Percentiles rank a stretch among this genome's conserved stretches.
These are phyloP conservation scores for Alternaria hordeiaustralica DNA, from an alignment of 2,329 filamentous ascomycete genomes.

Conservation along the genomic window DNA sequence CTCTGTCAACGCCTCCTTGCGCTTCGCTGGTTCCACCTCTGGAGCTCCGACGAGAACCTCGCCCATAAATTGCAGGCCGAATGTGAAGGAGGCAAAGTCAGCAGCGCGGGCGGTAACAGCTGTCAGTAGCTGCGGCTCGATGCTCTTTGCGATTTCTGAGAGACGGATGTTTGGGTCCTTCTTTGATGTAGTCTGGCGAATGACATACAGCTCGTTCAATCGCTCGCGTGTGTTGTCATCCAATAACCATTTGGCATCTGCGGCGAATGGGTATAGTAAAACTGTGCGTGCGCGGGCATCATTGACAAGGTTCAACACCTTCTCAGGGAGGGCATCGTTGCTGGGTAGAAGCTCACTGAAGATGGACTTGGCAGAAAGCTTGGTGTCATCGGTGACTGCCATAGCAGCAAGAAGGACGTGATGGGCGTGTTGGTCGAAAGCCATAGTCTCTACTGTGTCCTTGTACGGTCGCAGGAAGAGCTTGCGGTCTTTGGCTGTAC, in stretches of 20 bases:
- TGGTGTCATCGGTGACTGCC: slow-evolving; percentile 94
- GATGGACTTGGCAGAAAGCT: slow-evolving; percentile 82
- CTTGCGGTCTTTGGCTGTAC: slow-evolving; percentile 91
- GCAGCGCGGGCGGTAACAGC: slow-evolving; percentile 72
- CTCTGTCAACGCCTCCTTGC: slow-evolving; percentile 69
- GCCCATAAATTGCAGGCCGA: slow-evolving; percentile 84
- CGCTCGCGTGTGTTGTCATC: slow-evolving; percentile 69
- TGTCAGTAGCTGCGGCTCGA: slow-evolving; percentile 77
- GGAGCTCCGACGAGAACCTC: slow-evolving; percentile 79
- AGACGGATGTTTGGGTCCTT: slow-evolving; percentile 82
- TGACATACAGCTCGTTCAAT: slow-evolving; percentile 77
- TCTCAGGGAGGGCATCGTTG: slow-evolving; percentile 62
- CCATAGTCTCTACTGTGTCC: slow-evolving; percentile 85
- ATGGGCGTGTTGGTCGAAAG: slow-evolving; percentile 79
- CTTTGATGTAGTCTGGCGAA: slow-evolving; percentile 86
- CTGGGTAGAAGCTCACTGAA: slow-evolving; percentile 79
- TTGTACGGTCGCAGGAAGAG: slow-evolving; percentile 87
- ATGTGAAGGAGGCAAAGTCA: slow-evolving; percentile 74
- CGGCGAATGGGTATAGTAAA: slow-evolving; percentile 81
- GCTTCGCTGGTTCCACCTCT: slow-evolving; percentile 70
- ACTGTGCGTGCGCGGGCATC: slow-evolving; percentile 70
- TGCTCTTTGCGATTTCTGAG: slow-evolving; percentile 74
- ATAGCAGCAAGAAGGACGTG: slow-evolving; percentile 83
- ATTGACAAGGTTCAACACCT: slow-evolving; percentile 68
- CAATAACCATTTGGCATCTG: slow-evolving; percentile 67